Percentiles rank a stretch among this genome's conserved stretches.
These are phyloP conservation scores for Pythium monospermum DNA, from an alignment of 352 stramenopile species.

Conservation along the genomic window DNA sequence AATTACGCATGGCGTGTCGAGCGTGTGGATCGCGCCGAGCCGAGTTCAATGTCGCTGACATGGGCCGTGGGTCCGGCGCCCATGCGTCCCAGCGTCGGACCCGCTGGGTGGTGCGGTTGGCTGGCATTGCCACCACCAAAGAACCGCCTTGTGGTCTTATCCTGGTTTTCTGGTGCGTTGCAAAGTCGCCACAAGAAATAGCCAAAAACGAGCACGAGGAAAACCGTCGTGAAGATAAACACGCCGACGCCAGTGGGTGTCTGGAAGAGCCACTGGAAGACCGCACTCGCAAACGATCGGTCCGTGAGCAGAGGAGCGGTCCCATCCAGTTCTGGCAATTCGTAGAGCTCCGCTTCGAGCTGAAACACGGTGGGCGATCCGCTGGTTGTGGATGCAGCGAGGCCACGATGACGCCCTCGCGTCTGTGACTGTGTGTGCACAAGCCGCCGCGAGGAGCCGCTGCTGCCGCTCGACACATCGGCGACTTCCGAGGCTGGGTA, in stretches of 20 bases:
- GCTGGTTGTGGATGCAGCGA: not conserved
- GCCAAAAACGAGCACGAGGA: constrained; percentile 32
- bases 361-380: constrained; percentile 25
- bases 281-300: constrained; percentile 37
- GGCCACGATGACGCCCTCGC: not conserved
- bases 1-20: constrained; percentile 8
- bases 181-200: constrained; percentile 57
- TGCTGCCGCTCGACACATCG: not conserved
- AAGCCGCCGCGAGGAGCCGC: constrained; percentile 4
- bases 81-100: not conserved
- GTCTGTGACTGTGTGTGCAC: constrained; percentile 5
- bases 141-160: constrained; percentile 18
- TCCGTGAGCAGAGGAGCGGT: constrained; percentile 33
- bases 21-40: constrained; percentile 1
- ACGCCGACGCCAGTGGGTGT: constrained; percentile 40
- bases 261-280: constrained; percentile 48
- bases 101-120: not conserved
- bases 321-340: constrained; percentile 11
- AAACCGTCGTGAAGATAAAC: constrained; percentile 38
- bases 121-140: constrained; percentile 2
- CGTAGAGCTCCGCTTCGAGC: constrained; percentile 41
- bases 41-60: constrained; percentile 8
- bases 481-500: constrained; percentile 26
- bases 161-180: constrained; percentile 57
- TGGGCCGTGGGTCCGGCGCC: constrained; percentile 3